A percentile compares a stretch with the other conserved stretches of the same genome.
Evolutionary conservation across 495 filamentous ascomycete genomes (phyloP).

Genomic region (Rostrohypoxylon terebratum): DNA sequence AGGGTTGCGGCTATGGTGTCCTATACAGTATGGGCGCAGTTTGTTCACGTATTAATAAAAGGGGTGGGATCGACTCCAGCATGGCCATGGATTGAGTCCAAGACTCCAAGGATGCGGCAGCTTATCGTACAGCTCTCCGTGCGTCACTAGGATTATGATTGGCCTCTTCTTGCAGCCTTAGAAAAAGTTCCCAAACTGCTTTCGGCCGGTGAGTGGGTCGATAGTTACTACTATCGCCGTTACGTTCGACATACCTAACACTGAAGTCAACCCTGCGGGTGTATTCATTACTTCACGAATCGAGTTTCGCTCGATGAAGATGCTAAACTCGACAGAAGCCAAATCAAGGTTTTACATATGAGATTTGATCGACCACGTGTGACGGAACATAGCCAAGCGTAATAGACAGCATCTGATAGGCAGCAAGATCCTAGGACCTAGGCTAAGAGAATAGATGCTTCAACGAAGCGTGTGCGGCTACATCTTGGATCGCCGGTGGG

Average conservation of each 20-base stretch:
- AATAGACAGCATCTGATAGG: slow-evolving; percentile 3
- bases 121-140: slow-evolving; percentile 41
- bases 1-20: slow-evolving; percentile 41
- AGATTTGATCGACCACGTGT: slow-evolving; percentile 22
- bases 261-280: slow-evolving; percentile 24
- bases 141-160: slow-evolving; percentile 38
- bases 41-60: slow-evolving; percentile 31
- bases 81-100: slow-evolving; percentile 33
- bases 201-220: slow-evolving; percentile 30
- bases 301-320: neutral
- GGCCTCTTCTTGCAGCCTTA: slow-evolving; percentile 25
- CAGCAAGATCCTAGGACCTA: slow-evolving; percentile 23
- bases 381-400: slow-evolving; percentile 12
- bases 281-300: slow-evolving; percentile 36
- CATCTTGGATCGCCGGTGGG: slow-evolving; percentile 11
- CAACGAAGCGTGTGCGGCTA: slow-evolving; percentile 23
- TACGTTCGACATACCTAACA: slow-evolving; percentile 42
- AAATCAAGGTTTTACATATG: neutral
- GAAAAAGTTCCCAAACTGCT: slow-evolving; percentile 32
- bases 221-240: slow-evolving; percentile 35
- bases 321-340: slow-evolving; percentile 4
- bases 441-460: neutral
- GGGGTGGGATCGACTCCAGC: slow-evolving; percentile 37
- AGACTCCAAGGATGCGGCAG: slow-evolving; percentile 39
- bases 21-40: slow-evolving; percentile 31